phyloP scores from a whole-genome alignment of 495 filamentous ascomycete genomes.

The Tuber brumale region DNA sequence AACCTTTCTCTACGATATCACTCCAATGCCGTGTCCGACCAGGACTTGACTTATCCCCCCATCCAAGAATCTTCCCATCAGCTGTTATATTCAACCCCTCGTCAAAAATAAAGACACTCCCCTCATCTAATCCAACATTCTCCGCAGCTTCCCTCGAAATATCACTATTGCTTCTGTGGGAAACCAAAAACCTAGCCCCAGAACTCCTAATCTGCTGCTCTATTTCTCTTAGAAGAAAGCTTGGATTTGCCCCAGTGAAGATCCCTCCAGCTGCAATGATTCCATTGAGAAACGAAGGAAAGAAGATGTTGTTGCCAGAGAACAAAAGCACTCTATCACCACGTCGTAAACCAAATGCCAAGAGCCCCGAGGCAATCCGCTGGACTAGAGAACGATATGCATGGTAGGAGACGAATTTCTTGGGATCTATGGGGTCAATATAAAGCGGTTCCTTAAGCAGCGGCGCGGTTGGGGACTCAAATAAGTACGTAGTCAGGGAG shows the following conservation, averaged over 20 bases:
- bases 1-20: slow-evolving; percentile 44
- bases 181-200: slow-evolving; percentile 58
- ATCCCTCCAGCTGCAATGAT: slow-evolving; percentile 70
- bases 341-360: slow-evolving; percentile 55
- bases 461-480: slow-evolving; percentile 24
- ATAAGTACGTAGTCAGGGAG: slow-evolving; percentile 32
- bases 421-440: slow-evolving; percentile 54
- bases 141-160: slow-evolving; percentile 62
- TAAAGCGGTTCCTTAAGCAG: slow-evolving; percentile 43
- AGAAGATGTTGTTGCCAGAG: slow-evolving; percentile 66
- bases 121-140: slow-evolving; percentile 55
- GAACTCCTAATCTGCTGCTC: slow-evolving; percentile 69
- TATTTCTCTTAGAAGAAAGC: slow-evolving; percentile 63
- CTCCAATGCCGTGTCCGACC: slow-evolving; percentile 42
- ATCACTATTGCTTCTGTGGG: slow-evolving; percentile 51
- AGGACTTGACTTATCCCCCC: slow-evolving; percentile 19
- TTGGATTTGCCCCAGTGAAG: slow-evolving; percentile 73
- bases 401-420: slow-evolving; percentile 51
- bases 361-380: slow-evolving; percentile 64
- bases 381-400: slow-evolving; percentile 64
- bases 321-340: slow-evolving; percentile 71
- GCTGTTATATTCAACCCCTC: slow-evolving; percentile 39
- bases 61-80: slow-evolving; percentile 22
- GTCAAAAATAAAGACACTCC: slow-evolving; percentile 50
- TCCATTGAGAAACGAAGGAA: slow-evolving; percentile 64